phyloP scores from a whole-genome alignment of 2,329 filamentous ascomycete genomes.

The Colletotrichum sp. region DNA sequence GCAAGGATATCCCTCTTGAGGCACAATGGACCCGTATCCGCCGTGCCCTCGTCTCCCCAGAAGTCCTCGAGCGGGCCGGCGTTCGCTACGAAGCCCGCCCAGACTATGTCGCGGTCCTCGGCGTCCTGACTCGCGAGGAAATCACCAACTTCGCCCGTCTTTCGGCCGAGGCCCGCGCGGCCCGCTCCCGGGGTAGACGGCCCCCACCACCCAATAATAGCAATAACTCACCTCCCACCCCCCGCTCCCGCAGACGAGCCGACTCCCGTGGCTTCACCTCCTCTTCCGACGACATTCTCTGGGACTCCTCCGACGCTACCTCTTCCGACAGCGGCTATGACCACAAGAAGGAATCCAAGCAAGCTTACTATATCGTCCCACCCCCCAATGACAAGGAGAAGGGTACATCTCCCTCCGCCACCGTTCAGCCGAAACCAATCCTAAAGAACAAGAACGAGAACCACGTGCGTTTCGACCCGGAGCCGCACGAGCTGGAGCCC shows the following conservation, averaged over 20 bases:
- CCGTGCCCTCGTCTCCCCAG: conserved; percentile 60
- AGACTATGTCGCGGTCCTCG: conserved; percentile 65
- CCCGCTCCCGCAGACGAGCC: background rate
- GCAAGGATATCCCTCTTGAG: conserved; percentile 60
- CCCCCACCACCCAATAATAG: conserved; percentile 5
- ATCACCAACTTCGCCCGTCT: conserved; percentile 56
- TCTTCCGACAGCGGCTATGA: conserved; percentile 26
- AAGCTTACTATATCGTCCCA: conserved; percentile 46
- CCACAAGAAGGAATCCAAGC: conserved; percentile 30
- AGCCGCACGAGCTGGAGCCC: conserved; percentile 48
- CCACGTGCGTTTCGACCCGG: conserved; percentile 58
- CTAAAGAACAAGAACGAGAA: conserved; percentile 66
- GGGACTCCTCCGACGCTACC: conserved; percentile 32
- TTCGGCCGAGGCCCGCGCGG: conserved; percentile 51
- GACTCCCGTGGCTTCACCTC: conserved; percentile 13
- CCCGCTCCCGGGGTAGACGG: conserved; percentile 30
- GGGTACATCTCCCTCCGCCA: conserved; percentile 36
- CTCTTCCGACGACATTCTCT: conserved; percentile 28
- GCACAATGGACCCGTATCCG: conserved; percentile 66
- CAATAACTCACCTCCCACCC: conserved; percentile 1
- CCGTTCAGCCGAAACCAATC: conserved; percentile 59
- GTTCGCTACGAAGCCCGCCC: conserved; percentile 66
- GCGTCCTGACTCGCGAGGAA: conserved; percentile 55
- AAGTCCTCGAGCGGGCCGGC: conserved; percentile 59
- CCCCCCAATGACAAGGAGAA: conserved; percentile 32